A percentile compares a stretch with the other conserved stretches of the same genome.
Evolutionary conservation across 2,329 filamentous ascomycete genomes (phyloP).

Genomic region (Nothomitra cinnamomea): DNA sequence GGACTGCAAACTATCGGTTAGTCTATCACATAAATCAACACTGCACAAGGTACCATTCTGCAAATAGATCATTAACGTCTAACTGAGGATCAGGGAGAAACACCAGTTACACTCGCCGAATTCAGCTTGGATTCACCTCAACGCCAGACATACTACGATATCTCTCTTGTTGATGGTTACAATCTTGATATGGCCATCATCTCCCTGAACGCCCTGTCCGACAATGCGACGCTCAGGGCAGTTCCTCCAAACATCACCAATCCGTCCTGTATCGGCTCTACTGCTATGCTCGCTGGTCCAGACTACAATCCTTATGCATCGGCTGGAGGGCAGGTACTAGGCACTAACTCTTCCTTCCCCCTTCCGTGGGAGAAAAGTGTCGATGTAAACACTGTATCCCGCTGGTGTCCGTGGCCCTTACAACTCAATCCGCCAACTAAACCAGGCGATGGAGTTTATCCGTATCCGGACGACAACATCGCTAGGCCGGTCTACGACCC

Average conservation of each 20-base stretch:
- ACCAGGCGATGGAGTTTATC: slow-evolving; percentile 60
- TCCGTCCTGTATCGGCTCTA: slow-evolving; percentile 56
- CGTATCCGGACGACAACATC: slow-evolving; percentile 62
- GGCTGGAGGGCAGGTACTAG: slow-evolving; percentile 21
- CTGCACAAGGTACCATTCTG: slow-evolving; percentile 4
- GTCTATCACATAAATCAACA: slow-evolving; percentile 17
- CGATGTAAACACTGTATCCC: slow-evolving; percentile 37
- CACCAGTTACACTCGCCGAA: slow-evolving; percentile 62
- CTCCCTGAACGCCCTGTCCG: slow-evolving; percentile 31
- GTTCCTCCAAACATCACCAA: slow-evolving; percentile 65
- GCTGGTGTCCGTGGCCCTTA: slow-evolving; percentile 70
- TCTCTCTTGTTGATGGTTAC: slow-evolving; percentile 73
- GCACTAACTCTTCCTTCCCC: slow-evolving; percentile 48
- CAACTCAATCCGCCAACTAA: slow-evolving; percentile 50
- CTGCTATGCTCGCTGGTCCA: slow-evolving; percentile 35
- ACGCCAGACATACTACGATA: slow-evolving; percentile 64
- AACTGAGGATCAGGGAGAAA: slow-evolving; percentile 37
- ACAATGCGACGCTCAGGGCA: slow-evolving; percentile 39
- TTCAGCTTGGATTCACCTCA: slow-evolving; percentile 2
- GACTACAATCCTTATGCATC: slow-evolving; percentile 27
- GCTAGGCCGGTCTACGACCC: slow-evolving; percentile 56
- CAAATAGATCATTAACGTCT: neutral
- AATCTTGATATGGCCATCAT: slow-evolving; percentile 50
- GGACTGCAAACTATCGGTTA: slow-evolving; percentile 51
- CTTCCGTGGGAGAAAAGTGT: slow-evolving; percentile 47